Evolutionary conservation across 163 green algal genomes (phyloP), one percentile per base, ranked within the genome.

Genomic region (Chlorella variabilis): DNA sequence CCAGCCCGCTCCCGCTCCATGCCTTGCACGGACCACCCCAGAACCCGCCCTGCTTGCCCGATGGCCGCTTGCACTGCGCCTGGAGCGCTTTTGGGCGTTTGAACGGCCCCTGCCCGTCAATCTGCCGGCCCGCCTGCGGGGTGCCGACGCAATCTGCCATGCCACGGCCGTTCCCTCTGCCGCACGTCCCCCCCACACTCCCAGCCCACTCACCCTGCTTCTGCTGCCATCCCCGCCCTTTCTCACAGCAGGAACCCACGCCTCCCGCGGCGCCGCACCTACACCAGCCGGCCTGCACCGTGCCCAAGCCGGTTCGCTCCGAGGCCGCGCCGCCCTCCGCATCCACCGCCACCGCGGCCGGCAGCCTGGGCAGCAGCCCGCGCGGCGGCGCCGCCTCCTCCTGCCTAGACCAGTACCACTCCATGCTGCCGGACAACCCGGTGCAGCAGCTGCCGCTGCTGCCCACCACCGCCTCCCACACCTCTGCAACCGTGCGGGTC

Each of bases 361-460:
- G 68, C 68, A 62, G 68, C 69, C 21, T 27, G 42, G n/a, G 45
- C 45, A 56, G 42, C 69, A 75, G 67, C 67, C 69, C 21, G 6
- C 48, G 34, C 48, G 48, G 49, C 13, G 48, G 42, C 42, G 49
- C n/a, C 29, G 29, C 34, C 65, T 20, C 31, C 48, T 33, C 15
- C n/a, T 63, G 36, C 71, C 71, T 79, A 54, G 71, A 79, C 54
- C 71, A 79, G 54, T 79, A 56, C n/a, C 25, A 62, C 6, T 42
- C 54, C 71, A 79, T 79, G 71, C 71, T 68, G 54, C 71, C 71
- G 2, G 48, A 45, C 51, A 42, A 79, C 54, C 71, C 71, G 13
- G 56, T 79, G 36, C 51, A 68, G 36, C 71, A 79, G 71, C 71
- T 79, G 20, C 71, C 71, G 54, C 54, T 79, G 54, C 71, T 79